phyloP scores from a whole-genome alignment of 208 protist species.

The Acanthamoeba quina region DNA sequence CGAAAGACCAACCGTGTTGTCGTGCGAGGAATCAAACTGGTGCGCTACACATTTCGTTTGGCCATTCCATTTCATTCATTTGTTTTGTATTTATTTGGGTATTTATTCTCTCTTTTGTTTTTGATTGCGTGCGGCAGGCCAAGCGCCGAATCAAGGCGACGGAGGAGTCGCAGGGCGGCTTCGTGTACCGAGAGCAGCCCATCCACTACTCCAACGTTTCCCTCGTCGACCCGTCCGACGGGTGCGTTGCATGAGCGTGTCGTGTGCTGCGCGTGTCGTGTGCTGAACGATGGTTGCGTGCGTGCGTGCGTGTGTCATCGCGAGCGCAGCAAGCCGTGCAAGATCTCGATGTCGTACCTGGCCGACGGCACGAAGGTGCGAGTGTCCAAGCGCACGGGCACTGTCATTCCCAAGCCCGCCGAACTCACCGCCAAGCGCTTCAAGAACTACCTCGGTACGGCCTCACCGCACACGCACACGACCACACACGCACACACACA shows the following conservation, averaged over 20 bases:
- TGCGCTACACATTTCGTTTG: background rate
- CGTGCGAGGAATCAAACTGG: slow-evolving; percentile 48
- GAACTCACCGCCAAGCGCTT: slow-evolving; percentile 7
- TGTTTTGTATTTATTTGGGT: background rate
- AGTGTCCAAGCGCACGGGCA: slow-evolving; percentile 56
- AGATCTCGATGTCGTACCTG: background rate
- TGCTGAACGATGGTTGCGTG: too few relatives aligned
- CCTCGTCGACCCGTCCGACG: slow-evolving; percentile 54
- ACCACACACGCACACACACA: too few relatives aligned
- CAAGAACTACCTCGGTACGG: slow-evolving; percentile 30
- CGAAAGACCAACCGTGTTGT: slow-evolving; percentile 25
- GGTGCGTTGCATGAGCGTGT: slow-evolving; percentile 4
- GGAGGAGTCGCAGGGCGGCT: slow-evolving; percentile 14
- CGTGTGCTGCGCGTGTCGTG: background rate
- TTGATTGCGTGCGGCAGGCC: background rate
- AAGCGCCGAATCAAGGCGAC: slow-evolving; percentile 55
- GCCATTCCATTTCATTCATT: background rate
- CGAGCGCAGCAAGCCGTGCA: slow-evolving; percentile 24
- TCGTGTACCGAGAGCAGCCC: slow-evolving; percentile 34
- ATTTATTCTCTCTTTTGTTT: too few relatives aligned
- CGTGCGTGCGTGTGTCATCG: background rate
- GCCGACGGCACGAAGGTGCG: slow-evolving; percentile 45
- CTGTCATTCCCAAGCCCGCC: slow-evolving; percentile 61
- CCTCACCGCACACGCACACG: background rate
- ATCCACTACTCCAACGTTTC: slow-evolving; percentile 67